phyloP scores from a whole-genome alignment of 371 early-diverging fungal species.

The Parasitella parasitica region DNA sequence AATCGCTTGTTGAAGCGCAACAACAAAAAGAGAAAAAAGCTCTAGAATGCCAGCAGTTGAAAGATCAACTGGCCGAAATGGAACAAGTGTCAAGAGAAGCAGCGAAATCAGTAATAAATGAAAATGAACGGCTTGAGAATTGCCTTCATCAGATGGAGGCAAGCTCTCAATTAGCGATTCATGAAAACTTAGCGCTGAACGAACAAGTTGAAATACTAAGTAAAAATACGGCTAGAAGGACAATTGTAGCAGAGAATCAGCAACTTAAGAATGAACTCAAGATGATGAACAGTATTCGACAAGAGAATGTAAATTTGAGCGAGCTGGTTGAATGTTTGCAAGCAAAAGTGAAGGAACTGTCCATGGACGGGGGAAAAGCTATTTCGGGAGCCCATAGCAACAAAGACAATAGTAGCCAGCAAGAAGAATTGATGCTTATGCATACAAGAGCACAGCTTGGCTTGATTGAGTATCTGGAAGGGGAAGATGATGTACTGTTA shows the following conservation, averaged over 20 bases:
- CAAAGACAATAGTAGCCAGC: background rate
- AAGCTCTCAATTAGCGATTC: background rate
- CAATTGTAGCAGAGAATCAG: slow-evolving; percentile 4
- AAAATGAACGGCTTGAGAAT: slow-evolving; percentile 10
- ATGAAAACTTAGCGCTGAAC: background rate
- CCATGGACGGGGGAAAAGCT: background rate
- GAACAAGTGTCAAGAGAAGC: slow-evolving; percentile 6
- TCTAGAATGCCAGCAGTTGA: slow-evolving; percentile 2
- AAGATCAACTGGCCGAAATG: slow-evolving; percentile 2
- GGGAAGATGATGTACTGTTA: slow-evolving; percentile 30
- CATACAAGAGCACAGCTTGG: slow-evolving; percentile 41
- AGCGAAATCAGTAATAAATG: slow-evolving; percentile 5
- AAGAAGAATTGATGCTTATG: slow-evolving; percentile 29
- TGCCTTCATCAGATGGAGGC: background rate
- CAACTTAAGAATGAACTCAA: slow-evolving; percentile 5
- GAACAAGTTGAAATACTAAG: slow-evolving; percentile 2
- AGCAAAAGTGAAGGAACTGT: slow-evolving; percentile 7
- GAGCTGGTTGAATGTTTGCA: slow-evolving; percentile 12
- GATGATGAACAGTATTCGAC: slow-evolving; percentile 3
- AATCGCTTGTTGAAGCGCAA: background rate
- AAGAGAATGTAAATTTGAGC: background rate
- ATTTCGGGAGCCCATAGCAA: too few species aligned
- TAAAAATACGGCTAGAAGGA: background rate
- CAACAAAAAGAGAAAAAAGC: background rate
- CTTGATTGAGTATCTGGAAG: slow-evolving; percentile 42